A percentile compares a stretch with the other conserved stretches of the same genome.
These are phyloP conservation scores for Obba rivulosa DNA, from an alignment of 768 basidiomycete genomes.

Conservation along the genomic window DNA sequence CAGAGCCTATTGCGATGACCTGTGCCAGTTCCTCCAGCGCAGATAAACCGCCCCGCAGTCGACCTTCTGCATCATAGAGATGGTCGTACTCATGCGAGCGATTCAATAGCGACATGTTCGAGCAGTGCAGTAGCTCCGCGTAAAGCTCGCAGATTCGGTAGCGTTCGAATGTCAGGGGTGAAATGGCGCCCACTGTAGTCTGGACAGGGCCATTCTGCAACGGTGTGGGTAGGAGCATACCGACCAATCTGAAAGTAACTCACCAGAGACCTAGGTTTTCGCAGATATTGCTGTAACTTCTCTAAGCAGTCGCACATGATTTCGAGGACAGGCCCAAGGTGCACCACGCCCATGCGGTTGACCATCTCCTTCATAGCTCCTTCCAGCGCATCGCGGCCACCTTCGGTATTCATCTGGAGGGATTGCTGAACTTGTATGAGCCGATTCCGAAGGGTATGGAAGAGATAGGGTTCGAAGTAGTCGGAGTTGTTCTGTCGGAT, in stretches of 20 bases:
- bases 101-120: conserved; percentile 95
- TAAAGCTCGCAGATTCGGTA: conserved; percentile 96
- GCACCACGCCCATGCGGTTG: conserved; percentile 83
- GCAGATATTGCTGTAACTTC: conserved; percentile 65
- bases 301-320: conserved; percentile 65
- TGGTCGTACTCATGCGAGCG: conserved; percentile 62
- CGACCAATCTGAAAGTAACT: conserved; percentile 21
- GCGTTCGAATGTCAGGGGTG: conserved; percentile 88
- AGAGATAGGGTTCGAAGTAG: conserved; percentile 96
- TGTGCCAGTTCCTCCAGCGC: conserved; percentile 84
- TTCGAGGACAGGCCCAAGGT: conserved; percentile 77
- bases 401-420: conserved; percentile 41
- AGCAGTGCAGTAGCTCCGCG: conserved; percentile 95
- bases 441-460: conserved; percentile 88
- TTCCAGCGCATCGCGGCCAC: conserved; percentile 63
- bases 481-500: conserved; percentile 98
- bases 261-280: conserved; percentile 73
- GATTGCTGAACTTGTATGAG: conserved; percentile 85
- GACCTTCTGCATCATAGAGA: conserved; percentile 78
- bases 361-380: conserved; percentile 76
- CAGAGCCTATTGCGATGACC: conserved; percentile 65
- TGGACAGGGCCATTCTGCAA: conserved; percentile 58
- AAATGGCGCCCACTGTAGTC: conserved; percentile 69
- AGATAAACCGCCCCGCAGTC: conserved; percentile 80
- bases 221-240: conserved; percentile 1